Evolutionary conservation across 371 early-diverging fungal genomes (phyloP), one percentile per base, ranked within the genome.

Genomic region (Mucor saturninus): DNA sequence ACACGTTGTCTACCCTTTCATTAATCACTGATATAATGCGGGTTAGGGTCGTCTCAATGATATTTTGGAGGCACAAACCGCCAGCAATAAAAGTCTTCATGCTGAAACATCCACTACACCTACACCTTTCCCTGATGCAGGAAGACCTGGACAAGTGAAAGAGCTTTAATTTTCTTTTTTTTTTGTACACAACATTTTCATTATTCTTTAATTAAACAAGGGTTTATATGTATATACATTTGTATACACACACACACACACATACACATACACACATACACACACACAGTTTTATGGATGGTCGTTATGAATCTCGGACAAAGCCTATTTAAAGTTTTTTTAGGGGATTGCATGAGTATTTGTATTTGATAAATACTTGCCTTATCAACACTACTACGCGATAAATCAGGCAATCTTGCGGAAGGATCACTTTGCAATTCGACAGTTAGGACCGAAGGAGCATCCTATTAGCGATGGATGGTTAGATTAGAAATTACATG

Each of bases 31-130:
- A 42, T 53, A 48, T 49, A 43, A 43, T 13, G 14, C 15, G 10
- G 9, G 26, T 10, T 64, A 75, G 75, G 69, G 67, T 58, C 75
- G 75, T 29, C 56, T 71, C 21, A 73, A 70, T 49, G 64, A 57
- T 43, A 58, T 65, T 14, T 37, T 57, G 11, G 67, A 67, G 29
- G 50, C 53, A 28, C 53, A 58, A 37, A 50, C 43, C 42, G 38
- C 60, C 49, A 64, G 67, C 14, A 62, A 70, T 46, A 56, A 42
- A 14, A 26, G 39, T 5, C 61, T 71, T n/a, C 80, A 79, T 56
- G 71, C 80, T 29, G 75, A 76, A 67, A 79, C 80, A n/a, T 62
- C 62, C 0, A 74, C 75, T 1, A 79, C 80, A 49, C 80, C 80
- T 30, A 73, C 73, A 29, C 80, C 80, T 39, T 65, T 76, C 29